Evolutionary conservation across 2,329 filamentous ascomycete genomes (phyloP).

Genomic region (Dendrostoma leiphaemia): DNA sequence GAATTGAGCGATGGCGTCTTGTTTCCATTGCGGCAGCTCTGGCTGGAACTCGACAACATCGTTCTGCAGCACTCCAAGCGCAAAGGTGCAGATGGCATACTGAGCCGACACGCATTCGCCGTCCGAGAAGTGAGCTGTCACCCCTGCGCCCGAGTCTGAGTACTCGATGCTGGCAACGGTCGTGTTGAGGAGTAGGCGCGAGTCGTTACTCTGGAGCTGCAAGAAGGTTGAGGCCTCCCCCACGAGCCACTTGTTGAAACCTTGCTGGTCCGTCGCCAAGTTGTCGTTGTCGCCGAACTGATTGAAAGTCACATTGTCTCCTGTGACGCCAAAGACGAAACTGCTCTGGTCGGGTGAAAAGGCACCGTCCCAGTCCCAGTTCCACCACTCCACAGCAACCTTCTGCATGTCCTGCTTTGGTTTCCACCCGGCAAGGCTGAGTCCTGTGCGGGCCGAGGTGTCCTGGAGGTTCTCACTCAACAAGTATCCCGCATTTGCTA

Average conservation of each 20-base stretch:
- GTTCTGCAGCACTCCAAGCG: constrained; percentile 65
- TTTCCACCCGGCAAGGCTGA: constrained; percentile 62
- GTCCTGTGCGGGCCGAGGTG: constrained; percentile 54
- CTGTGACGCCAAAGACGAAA: constrained; percentile 53
- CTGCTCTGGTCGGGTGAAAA: constrained; percentile 55
- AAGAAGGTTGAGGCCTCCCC: constrained; percentile 59
- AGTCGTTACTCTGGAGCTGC: constrained; percentile 41
- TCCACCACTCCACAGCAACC: constrained; percentile 61
- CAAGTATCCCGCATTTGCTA: constrained; percentile 55
- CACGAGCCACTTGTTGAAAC: constrained; percentile 57
- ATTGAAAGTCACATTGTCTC: constrained; percentile 60
- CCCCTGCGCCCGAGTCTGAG: constrained; percentile 47
- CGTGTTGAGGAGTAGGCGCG: constrained; percentile 56
- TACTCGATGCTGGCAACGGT: constrained; percentile 55
- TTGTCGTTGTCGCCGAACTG: constrained; percentile 62
- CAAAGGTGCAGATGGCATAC: constrained; percentile 67
- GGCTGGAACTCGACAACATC: constrained; percentile 58
- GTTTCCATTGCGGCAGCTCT: constrained; percentile 61
- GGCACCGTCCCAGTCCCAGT: constrained; percentile 57
- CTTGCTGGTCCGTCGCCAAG: constrained; percentile 59
- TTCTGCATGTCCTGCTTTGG: constrained; percentile 53
- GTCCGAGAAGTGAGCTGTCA: constrained; percentile 51
- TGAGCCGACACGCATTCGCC: constrained; percentile 57
- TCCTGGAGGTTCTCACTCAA: constrained; percentile 61
- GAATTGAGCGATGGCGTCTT: constrained; percentile 60